phyloP scores from a whole-genome alignment of 2,329 filamentous ascomycete genomes.

The Claviceps pazoutovae region DNA sequence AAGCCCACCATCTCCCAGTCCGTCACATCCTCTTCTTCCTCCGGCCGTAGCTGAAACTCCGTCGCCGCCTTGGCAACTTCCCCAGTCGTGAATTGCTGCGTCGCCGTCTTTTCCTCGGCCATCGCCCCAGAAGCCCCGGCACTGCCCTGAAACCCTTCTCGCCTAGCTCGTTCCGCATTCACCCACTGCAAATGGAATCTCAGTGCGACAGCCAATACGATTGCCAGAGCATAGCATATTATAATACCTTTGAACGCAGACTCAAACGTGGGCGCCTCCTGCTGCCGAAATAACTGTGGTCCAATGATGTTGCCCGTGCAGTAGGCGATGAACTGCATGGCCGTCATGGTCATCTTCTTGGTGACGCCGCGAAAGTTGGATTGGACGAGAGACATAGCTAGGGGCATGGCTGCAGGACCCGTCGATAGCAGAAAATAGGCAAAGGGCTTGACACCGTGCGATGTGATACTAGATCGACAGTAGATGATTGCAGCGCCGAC shows the following conservation, averaged over 20 bases:
- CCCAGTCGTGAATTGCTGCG: slow-evolving; percentile 9
- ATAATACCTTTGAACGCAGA: slow-evolving; percentile 42
- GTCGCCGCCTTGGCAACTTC: slow-evolving; percentile 19
- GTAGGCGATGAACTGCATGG: slow-evolving; percentile 40
- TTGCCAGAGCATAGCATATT: slow-evolving; percentile 39
- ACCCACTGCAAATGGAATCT: slow-evolving; percentile 32
- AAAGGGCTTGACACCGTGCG: slow-evolving; percentile 33
- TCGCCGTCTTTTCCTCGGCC: slow-evolving; percentile 22
- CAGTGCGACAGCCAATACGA: slow-evolving; percentile 28
- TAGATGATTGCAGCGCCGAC: slow-evolving; percentile 40
- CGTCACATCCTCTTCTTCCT: slow-evolving; percentile 43
- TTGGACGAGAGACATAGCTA: slow-evolving; percentile 40
- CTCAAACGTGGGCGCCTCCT: slow-evolving; percentile 35
- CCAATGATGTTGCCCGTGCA: slow-evolving; percentile 42
- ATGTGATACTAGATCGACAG: slow-evolving; percentile 23
- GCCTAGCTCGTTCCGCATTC: slow-evolving; percentile 27
- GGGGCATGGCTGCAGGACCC: slow-evolving; percentile 38
- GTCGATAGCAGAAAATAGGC: slow-evolving; percentile 44
- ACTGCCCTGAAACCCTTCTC: slow-evolving; percentile 32
- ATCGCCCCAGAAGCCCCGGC: slow-evolving; percentile 27
- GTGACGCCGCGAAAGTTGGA: slow-evolving; percentile 42
- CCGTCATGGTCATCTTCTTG: slow-evolving; percentile 47
- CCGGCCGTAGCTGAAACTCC: slow-evolving; percentile 24
- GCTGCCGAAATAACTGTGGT: slow-evolving; percentile 37
- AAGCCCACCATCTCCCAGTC: slow-evolving; percentile 47